phyloP scores from a whole-genome alignment of 2,329 filamentous ascomycete species.

The Neodidymelliopsis sp. region DNA sequence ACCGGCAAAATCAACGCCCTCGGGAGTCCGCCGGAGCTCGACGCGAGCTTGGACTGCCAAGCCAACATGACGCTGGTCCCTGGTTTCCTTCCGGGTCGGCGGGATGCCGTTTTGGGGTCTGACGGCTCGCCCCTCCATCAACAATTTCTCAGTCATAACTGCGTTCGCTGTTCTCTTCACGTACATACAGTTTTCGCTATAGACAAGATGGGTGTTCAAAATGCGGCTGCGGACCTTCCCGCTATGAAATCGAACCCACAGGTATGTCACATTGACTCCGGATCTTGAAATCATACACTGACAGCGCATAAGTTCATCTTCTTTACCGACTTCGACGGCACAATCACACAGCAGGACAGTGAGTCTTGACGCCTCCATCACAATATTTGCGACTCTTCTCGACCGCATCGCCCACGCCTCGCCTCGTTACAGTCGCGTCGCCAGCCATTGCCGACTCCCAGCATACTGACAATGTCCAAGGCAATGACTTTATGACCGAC shows the following conservation, averaged over 20 bases:
- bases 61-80: conserved; percentile 26
- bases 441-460: conserved; percentile 2
- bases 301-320: conserved; percentile 75
- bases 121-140: conserved; percentile 12
- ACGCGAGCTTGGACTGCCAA: conserved; percentile 39
- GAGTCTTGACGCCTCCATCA: conserved; percentile 39
- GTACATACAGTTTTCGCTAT: conserved; percentile 1
- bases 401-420: background rate
- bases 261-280: conserved; percentile 21
- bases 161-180: conserved; percentile 4
- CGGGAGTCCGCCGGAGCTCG: conserved; percentile 29
- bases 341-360: conserved; percentile 80
- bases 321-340: conserved; percentile 99
- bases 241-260: conserved; percentile 68
- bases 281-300: conserved; percentile 17
- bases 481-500: conserved; percentile 81
- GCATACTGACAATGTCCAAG: conserved; percentile 44
- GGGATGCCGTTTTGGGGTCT: conserved; percentile 11
- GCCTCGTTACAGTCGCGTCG: conserved; percentile 18
- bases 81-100: conserved; percentile 19
- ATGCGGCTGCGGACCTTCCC: conserved; percentile 49
- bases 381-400: conserved; percentile 1
- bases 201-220: conserved; percentile 44
- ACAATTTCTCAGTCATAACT: conserved; percentile 9
- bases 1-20: conserved; percentile 25